phyloP scores from a whole-genome alignment of 768 basidiomycete species.

The Suillus sp. region DNA sequence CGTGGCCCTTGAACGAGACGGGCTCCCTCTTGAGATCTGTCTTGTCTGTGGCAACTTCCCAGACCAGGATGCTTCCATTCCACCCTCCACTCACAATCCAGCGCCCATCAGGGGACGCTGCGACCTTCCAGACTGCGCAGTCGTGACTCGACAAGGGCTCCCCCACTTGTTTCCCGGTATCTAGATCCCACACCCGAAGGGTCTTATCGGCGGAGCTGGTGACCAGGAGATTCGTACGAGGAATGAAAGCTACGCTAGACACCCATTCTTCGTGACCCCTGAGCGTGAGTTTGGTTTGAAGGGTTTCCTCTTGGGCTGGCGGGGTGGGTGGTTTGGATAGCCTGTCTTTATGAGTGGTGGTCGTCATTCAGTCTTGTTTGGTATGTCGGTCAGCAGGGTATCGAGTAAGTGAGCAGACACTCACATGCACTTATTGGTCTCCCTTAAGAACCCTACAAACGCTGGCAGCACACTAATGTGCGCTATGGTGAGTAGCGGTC shows the following conservation, averaged over 20 bases:
- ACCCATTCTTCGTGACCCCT: not conserved
- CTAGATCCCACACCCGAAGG: conserved; percentile 15
- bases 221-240: not conserved
- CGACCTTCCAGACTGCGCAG: no score
- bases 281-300: not conserved
- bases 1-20: not conserved
- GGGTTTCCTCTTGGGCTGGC: not conserved
- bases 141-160: conserved; percentile 4
- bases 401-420: not conserved
- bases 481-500: no score
- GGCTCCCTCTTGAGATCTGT: not conserved
- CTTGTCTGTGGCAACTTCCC: not conserved
- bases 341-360: not conserved
- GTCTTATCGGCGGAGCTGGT: not conserved
- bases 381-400: not conserved
- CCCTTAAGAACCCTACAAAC: no score
- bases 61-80: conserved; percentile 13
- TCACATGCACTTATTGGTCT: not conserved
- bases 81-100: not conserved
- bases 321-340: not conserved
- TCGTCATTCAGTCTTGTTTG: not conserved
- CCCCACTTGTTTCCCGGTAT: conserved; percentile 28
- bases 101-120: not conserved
- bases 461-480: no score
- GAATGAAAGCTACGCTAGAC: not conserved